Percentiles rank a stretch among this genome's conserved stretches.
Conservation (phyloP, 345 rosid species). For the Dipteronia dyeriana region DNA sequence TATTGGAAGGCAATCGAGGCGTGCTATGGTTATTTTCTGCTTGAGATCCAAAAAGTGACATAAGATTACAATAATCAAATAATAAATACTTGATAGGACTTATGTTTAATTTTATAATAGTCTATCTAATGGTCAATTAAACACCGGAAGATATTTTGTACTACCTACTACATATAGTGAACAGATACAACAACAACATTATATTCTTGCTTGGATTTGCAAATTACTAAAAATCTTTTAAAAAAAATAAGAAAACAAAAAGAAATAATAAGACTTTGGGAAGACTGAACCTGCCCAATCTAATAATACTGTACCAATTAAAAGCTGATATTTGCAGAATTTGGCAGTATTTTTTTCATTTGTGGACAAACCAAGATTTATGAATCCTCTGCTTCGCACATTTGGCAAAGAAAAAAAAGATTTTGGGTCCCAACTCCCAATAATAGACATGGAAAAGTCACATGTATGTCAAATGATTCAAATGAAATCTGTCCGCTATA, state of each 20-base stretch:
- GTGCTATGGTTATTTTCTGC: not conserved
- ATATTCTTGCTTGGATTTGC: not conserved
- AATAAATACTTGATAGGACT: not conserved
- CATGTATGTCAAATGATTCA: not conserved
- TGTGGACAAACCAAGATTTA: not conserved
- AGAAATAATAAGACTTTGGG: not conserved
- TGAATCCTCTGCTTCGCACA: slow-evolving; percentile 4
- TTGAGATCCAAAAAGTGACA: not conserved
- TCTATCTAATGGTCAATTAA: slow-evolving; percentile 16
- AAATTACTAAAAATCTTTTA: too few relatives aligned
- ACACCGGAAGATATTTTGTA: not conserved
- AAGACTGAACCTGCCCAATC: not conserved
- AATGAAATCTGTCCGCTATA: not conserved
- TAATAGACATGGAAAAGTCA: not conserved
- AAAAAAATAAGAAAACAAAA: too few relatives aligned
- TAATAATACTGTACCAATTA: too few relatives aligned
- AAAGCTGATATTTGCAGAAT: not conserved
- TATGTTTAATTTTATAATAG: not conserved
- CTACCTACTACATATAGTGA: slow-evolving; percentile 1
- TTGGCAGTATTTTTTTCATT: not conserved
- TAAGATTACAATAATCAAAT: not conserved
- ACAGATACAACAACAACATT: not conserved
- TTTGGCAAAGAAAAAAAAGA: not conserved
- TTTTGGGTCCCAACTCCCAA: not conserved
- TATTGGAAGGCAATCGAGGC: not conserved